These are phyloP conservation scores for Pinus albicaulis DNA, from an alignment of 75 land plant species.

Conservation along the genomic window DNA sequence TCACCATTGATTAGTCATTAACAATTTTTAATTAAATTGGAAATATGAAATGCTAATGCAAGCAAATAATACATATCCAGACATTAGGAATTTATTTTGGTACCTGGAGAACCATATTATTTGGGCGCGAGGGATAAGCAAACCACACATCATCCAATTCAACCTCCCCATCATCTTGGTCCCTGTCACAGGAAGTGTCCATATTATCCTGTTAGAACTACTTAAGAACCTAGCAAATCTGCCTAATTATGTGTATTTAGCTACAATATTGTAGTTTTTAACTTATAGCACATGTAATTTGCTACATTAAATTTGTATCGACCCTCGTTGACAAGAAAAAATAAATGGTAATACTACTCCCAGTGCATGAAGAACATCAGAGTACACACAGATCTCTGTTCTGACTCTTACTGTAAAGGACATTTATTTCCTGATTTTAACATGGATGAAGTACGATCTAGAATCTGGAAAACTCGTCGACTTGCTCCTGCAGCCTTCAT, in stretches of 20 bases:
- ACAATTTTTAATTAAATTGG: neutral
- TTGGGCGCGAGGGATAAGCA: slow-evolving; percentile 96
- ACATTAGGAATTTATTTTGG: neutral
- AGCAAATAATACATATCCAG: neutral
- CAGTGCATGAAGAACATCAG: neutral
- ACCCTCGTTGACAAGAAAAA: neutral
- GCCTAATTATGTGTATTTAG: neutral
- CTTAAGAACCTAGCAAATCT: neutral
- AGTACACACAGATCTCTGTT: neutral
- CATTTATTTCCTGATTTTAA: slow-evolving; percentile 65
- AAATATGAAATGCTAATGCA: neutral
- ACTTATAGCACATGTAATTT: neutral
- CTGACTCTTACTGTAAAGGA: slow-evolving; percentile 62
- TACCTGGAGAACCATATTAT: slow-evolving; percentile 97
- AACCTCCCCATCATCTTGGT: slow-evolving; percentile 75
- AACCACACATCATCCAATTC: slow-evolving; percentile 97
- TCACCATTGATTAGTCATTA: neutral
- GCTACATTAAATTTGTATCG: neutral
- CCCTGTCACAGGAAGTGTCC: slow-evolving; percentile 27
- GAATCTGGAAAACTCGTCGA: slow-evolving; percentile 93
- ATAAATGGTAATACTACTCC: neutral
- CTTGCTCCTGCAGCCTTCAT: slow-evolving; percentile 99
- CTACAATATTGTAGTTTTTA: neutral
- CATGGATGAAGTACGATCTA: slow-evolving; percentile 92
- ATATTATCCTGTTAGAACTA: neutral